phyloP scores from a whole-genome alignment of 2,329 filamentous ascomycete species.

The Trichoderma breve region DNA sequence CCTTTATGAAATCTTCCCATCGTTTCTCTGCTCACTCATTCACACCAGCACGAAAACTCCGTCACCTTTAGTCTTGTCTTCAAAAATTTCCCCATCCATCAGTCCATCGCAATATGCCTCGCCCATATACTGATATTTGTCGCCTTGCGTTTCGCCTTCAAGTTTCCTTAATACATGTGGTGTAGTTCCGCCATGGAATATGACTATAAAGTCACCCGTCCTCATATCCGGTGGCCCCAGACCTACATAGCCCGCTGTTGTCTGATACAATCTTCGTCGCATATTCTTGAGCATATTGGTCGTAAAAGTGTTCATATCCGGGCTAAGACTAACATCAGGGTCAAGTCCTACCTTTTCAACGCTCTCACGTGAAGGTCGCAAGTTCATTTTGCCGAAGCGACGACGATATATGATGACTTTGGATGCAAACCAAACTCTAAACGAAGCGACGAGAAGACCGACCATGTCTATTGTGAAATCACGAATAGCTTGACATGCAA shows the following conservation, averaged over 20 bases:
- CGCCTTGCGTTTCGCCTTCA: not conserved
- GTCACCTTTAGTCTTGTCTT: slow-evolving; percentile 1
- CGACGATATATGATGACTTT: slow-evolving; percentile 13
- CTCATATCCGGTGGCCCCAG: slow-evolving; percentile 28
- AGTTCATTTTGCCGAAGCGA: slow-evolving; percentile 18
- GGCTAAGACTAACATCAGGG: not conserved
- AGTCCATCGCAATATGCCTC: slow-evolving; percentile 36
- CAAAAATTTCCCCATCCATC: slow-evolving; percentile 34
- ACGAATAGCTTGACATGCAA: slow-evolving; percentile 16
- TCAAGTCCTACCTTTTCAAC: slow-evolving; percentile 22
- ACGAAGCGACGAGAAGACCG: slow-evolving; percentile 21
- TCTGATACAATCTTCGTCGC: slow-evolving; percentile 30
- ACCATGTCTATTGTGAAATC: slow-evolving; percentile 23
- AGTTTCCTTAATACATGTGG: slow-evolving; percentile 29
- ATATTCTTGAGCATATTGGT: slow-evolving; percentile 24
- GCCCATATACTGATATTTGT: slow-evolving; percentile 30
- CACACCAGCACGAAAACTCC: slow-evolving; percentile 12
- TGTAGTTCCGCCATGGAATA: slow-evolving; percentile 31
- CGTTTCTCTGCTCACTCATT: not conserved
- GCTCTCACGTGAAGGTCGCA: not conserved
- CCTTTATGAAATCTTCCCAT: accelerated
- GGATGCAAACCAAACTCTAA: slow-evolving; percentile 5
- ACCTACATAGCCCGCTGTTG: slow-evolving; percentile 31
- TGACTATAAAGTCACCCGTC: slow-evolving; percentile 29
- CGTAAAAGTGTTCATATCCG: slow-evolving; percentile 20